Conservation (phyloP, 768 basidiomycete species). For the Amanita jacksonii region DNA sequence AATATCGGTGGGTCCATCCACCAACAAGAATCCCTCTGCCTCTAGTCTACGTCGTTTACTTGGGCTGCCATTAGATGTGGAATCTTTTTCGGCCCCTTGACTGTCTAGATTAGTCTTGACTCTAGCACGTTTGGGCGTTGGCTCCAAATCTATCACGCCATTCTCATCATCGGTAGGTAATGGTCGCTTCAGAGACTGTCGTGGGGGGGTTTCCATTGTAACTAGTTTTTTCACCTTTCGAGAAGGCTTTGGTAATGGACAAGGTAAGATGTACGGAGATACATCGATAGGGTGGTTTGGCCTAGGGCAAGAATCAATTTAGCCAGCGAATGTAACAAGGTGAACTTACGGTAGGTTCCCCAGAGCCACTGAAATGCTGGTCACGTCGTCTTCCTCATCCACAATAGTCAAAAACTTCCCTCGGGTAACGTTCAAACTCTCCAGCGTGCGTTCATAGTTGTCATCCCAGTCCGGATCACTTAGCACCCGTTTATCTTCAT, state of each 20-base stretch:
- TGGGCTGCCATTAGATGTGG: slow-evolving; percentile 1
- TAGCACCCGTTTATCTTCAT: slow-evolving; percentile 79
- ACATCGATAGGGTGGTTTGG: slow-evolving; percentile 44
- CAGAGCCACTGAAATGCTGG: slow-evolving; percentile 63
- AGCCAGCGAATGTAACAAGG: neutral
- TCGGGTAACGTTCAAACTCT: slow-evolving; percentile 65
- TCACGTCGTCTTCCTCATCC: slow-evolving; percentile 77
- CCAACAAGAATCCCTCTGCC: slow-evolving; percentile 62
- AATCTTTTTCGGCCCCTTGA: slow-evolving; percentile 7
- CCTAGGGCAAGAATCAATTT: slow-evolving; percentile 26
- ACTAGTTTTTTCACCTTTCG: slow-evolving; percentile 30
- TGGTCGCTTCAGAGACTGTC: slow-evolving; percentile 41
- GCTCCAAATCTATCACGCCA: slow-evolving; percentile 45
- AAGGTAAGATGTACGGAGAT: slow-evolving; percentile 52
- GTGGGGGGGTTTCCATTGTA: slow-evolving; percentile 33
- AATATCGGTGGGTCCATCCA: slow-evolving; percentile 48
- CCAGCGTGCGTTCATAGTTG: slow-evolving; percentile 72
- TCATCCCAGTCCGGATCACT: slow-evolving; percentile 94
- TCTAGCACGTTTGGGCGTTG: slow-evolving; percentile 45
- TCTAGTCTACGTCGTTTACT: slow-evolving; percentile 56
- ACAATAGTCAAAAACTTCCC: slow-evolving; percentile 86
- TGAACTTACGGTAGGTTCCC: slow-evolving; percentile 59
- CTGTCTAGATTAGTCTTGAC: slow-evolving; percentile 17
- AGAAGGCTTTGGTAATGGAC: slow-evolving; percentile 50
- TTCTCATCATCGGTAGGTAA: slow-evolving; percentile 46